Percentiles rank a stretch among this genome's conserved stretches.
phyloP scores from a whole-genome alignment of 2,329 filamentous ascomycete genomes.

The Neoarthrinium moseri region DNA sequence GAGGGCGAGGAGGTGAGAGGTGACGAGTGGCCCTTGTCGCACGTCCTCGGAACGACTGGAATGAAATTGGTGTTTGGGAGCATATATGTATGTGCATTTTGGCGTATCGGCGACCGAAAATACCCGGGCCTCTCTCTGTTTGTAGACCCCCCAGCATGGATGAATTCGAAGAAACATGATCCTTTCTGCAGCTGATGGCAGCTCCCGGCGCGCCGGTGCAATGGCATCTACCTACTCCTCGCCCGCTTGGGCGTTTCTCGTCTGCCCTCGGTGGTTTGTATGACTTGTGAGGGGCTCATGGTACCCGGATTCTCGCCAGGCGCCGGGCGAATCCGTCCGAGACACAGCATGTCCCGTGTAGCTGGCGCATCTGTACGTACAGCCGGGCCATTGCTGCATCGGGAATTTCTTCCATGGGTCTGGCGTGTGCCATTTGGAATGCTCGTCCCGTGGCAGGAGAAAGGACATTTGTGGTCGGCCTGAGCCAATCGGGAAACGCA shows the following conservation, averaged over 20 bases:
- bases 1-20: slow-evolving; percentile 47
- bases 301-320: too few species aligned
- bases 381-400: too few species aligned
- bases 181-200: background rate
- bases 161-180: background rate
- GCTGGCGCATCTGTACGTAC: too few species aligned
- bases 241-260: too few species aligned
- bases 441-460: background rate
- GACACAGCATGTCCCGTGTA: too few species aligned
- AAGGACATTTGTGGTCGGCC: background rate
- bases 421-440: too few species aligned
- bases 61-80: slow-evolving; percentile 2
- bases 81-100: background rate
- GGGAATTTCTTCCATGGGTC: too few species aligned
- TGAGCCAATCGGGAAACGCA: background rate
- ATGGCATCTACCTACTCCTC: too few species aligned
- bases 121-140: background rate
- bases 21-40: background rate
- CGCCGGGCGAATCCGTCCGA: too few species aligned
- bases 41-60: background rate
- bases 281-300: too few species aligned
- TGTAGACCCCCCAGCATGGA: background rate
- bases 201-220: too few species aligned
- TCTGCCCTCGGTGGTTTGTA: too few species aligned
- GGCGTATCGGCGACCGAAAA: slow-evolving; percentile 6